These are phyloP conservation scores for Xylaria sp. DNA, from an alignment of 2,329 filamentous ascomycete species.

Conservation along the genomic window DNA sequence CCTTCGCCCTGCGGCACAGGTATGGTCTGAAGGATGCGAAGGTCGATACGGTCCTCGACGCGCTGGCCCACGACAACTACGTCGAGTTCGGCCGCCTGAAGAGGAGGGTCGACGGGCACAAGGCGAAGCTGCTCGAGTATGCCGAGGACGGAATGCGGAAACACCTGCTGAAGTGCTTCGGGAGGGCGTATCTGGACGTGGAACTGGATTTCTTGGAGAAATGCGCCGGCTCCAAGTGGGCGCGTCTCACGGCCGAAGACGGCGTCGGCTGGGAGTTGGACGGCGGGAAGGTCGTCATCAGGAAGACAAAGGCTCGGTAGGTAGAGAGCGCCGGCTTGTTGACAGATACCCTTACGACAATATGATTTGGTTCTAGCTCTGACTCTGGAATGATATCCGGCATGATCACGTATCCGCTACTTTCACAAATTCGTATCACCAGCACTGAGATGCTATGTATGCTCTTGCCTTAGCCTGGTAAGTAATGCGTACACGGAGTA, in stretches of 20 bases:
- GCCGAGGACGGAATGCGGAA: constrained; percentile 73
- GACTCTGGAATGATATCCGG: background rate
- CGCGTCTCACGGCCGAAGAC: constrained; percentile 65
- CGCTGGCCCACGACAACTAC: constrained; percentile 82
- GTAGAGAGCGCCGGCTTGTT: constrained; percentile 11
- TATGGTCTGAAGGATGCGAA: constrained; percentile 68
- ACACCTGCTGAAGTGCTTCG: constrained; percentile 85
- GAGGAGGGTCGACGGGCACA: constrained; percentile 76
- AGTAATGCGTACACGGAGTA: too few species aligned
- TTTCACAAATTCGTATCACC: too few species aligned
- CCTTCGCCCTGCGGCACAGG: constrained; percentile 65
- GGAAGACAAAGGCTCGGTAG: constrained; percentile 52
- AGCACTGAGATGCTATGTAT: too few species aligned
- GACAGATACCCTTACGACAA: constrained; percentile 32
- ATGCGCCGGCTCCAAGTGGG: constrained; percentile 71
- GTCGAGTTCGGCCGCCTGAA: constrained; percentile 73
- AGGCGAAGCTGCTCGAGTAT: constrained; percentile 78
- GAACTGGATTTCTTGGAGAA: constrained; percentile 71
- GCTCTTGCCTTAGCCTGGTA: too few species aligned
- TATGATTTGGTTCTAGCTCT: constrained; percentile 10
- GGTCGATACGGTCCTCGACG: constrained; percentile 68
- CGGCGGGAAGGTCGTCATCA: constrained; percentile 74
- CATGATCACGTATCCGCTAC: background rate
- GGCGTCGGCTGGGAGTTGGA: constrained; percentile 86
- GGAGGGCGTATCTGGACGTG: constrained; percentile 76